These are phyloP conservation scores for Brassica balearica DNA, from an alignment of 441 rosid species.

Conservation along the genomic window DNA sequence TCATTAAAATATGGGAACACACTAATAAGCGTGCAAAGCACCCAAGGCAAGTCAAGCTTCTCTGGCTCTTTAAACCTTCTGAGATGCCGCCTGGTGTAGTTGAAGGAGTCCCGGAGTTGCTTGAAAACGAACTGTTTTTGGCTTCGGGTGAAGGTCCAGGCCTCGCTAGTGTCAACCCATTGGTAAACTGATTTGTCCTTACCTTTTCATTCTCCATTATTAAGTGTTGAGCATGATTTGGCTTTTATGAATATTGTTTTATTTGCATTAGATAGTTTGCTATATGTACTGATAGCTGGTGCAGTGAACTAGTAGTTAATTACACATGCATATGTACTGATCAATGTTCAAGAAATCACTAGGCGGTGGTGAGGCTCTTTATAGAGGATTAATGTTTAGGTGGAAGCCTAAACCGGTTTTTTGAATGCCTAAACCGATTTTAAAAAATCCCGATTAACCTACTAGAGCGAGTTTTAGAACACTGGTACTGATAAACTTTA, in stretches of 20 bases:
- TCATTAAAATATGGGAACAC: constrained; percentile 78
- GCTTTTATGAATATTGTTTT: neutral
- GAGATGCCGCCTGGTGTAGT: constrained; percentile 61
- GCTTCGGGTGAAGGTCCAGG: constrained; percentile 88
- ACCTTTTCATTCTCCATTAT: neutral
- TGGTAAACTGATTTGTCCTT: constrained; percentile 64
- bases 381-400: too few relatives aligned
- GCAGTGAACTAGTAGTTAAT: neutral
- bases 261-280: constrained; percentile 5
- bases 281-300: constrained; percentile 21
- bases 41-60: constrained; percentile 62
- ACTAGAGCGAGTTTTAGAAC: too few relatives aligned
- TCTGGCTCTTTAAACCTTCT: constrained; percentile 80
- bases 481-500: constrained; percentile 20
- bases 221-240: constrained; percentile 25
- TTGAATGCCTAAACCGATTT: too few relatives aligned
- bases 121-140: constrained; percentile 74
- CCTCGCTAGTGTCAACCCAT: constrained; percentile 67
- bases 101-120: constrained; percentile 42
- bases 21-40: constrained; percentile 40
- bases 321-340: constrained; percentile 6
- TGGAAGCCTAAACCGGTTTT: too few relatives aligned
- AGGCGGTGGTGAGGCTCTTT: too few relatives aligned
- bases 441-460: too few relatives aligned
- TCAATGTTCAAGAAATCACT: too few relatives aligned